A percentile compares a stretch with the other conserved stretches of the same genome.
Evolutionary conservation across 768 basidiomycete genomes (phyloP).

Genomic region (Pulveroboletus frians): DNA sequence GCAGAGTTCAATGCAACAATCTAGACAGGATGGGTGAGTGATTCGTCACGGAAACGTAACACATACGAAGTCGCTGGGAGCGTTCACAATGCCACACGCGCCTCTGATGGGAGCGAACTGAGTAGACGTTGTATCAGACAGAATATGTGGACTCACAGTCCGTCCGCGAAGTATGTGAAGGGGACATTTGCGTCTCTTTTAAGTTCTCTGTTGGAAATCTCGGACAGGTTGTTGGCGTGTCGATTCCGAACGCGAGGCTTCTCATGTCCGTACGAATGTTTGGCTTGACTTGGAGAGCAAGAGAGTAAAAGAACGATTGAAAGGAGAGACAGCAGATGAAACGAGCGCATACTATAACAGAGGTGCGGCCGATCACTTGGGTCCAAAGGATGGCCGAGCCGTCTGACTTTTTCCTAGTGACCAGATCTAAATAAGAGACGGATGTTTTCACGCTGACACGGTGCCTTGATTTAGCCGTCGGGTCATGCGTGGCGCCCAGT

Average conservation of each 20-base stretch:
- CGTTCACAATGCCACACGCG: constrained; percentile 33
- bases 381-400: not conserved
- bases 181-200: constrained; percentile 16
- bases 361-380: not conserved
- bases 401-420: not conserved
- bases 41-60: not conserved
- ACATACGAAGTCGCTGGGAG: constrained; percentile 24
- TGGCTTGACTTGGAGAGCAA: constrained; percentile 8
- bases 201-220: not conserved
- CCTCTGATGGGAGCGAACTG: constrained; percentile 29
- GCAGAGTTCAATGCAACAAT: constrained; percentile 41
- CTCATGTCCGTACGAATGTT: constrained; percentile 8
- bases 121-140: not conserved
- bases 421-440: too few relatives aligned
- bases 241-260: constrained; percentile 8
- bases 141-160: constrained; percentile 16
- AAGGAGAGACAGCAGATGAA: constrained; percentile 23
- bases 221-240: not conserved
- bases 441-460: not conserved
- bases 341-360: constrained; percentile 26
- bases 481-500: too few relatives aligned
- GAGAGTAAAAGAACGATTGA: constrained; percentile 13
- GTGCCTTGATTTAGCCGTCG: too few relatives aligned
- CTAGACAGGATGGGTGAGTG: constrained; percentile 20
- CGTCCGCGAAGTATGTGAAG: constrained; percentile 28